Percentiles rank a stretch among this genome's conserved stretches.
Evolutionary conservation across 1,139 yeast genomes (phyloP).

Genomic region (Magnusiomyces ingens): DNA sequence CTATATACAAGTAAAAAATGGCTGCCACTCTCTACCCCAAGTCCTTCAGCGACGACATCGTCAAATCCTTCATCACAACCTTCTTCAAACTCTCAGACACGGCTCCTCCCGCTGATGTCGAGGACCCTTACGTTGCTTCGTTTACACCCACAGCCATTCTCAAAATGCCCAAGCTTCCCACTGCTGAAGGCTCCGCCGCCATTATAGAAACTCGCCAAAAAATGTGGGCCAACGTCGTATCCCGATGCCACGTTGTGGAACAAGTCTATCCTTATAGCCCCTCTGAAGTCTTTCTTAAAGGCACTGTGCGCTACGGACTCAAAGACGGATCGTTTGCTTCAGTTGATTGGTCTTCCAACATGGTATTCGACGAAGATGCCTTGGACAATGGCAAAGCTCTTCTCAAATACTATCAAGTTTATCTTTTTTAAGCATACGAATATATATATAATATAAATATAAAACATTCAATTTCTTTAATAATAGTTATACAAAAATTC

Average conservation of each 20-base stretch:
- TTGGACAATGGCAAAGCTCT: conserved; percentile 12
- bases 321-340: conserved; percentile 22
- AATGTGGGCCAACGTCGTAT: conserved; percentile 28
- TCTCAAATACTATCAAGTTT: conserved; percentile 28
- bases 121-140: conserved; percentile 24
- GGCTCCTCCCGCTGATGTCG: conserved; percentile 3
- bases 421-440: conserved; percentile 12
- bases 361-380: conserved; percentile 18
- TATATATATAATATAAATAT: background rate
- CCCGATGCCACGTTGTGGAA: conserved; percentile 27
- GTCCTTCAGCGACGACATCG: background rate
- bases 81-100: conserved; percentile 28
- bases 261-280: conserved; percentile 22
- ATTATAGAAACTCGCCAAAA: conserved; percentile 23
- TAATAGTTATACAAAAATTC: background rate
- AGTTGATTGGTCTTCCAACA: conserved; percentile 26
- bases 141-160: conserved; percentile 23
- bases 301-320: conserved; percentile 27
- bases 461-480: background rate
- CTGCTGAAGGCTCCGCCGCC: conserved; percentile 10
- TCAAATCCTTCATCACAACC: conserved; percentile 2
- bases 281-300: conserved; percentile 22
- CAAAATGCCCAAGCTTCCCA: conserved; percentile 21
- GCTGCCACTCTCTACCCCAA: background rate
- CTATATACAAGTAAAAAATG: background rate